phyloP scores from a whole-genome alignment of 1,139 yeast genomes.

The Pichia kudriavzevii region DNA sequence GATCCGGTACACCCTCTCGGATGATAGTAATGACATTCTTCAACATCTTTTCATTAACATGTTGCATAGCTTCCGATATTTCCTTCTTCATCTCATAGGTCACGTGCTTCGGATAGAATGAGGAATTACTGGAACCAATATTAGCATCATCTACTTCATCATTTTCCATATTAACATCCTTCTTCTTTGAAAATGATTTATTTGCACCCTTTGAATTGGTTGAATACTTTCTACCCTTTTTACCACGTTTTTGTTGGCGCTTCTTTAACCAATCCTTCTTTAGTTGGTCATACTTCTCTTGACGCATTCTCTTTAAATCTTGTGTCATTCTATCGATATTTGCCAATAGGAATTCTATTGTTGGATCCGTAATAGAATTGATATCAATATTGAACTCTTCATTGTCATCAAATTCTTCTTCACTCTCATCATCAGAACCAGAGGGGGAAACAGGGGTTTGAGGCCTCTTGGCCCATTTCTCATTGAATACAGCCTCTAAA shows the following conservation, averaged over 20 bases:
- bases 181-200: too few species aligned
- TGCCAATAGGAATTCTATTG: conserved; percentile 80
- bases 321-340: conserved; percentile 80
- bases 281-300: conserved; percentile 36
- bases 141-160: background rate
- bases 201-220: too few species aligned
- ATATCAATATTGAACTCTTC: conserved; percentile 65
- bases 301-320: conserved; percentile 76
- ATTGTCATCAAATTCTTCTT: conserved; percentile 28
- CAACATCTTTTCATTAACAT: conserved; percentile 70
- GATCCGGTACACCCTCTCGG: conserved; percentile 79
- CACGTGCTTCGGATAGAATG: conserved; percentile 39
- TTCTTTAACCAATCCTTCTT: conserved; percentile 51
- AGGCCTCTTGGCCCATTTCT: conserved; percentile 90
- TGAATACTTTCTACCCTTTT: conserved; percentile 18
- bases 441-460: conserved; percentile 56
- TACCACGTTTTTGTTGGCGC: conserved; percentile 30
- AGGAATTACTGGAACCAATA: background rate
- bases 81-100: conserved; percentile 97
- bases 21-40: conserved; percentile 80
- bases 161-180: background rate
- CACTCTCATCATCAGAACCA: conserved; percentile 37
- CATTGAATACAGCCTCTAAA: conserved; percentile 76
- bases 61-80: conserved; percentile 78
- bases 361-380: conserved; percentile 79